phyloP scores from a whole-genome alignment of 2,329 filamentous ascomycete species.

The Talaromyces pinophilus region DNA sequence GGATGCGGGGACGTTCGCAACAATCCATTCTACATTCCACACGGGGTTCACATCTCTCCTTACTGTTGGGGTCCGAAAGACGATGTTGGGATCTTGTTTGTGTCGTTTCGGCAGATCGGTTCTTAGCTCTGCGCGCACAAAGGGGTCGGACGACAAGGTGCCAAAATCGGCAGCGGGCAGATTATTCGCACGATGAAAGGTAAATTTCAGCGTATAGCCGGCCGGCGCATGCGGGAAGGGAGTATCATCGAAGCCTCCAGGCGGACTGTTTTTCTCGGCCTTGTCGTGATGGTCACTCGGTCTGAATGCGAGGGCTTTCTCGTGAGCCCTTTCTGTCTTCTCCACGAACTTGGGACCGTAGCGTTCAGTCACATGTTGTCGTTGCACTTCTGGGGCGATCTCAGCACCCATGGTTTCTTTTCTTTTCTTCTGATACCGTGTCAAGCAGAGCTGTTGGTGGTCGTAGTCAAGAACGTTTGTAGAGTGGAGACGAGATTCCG shows the following conservation, averaged over 20 bases:
- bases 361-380: constrained; percentile 34
- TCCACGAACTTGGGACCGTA: constrained; percentile 42
- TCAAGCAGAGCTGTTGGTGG: neutral
- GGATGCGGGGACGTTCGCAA: constrained; percentile 78
- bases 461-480: neutral
- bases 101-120: constrained; percentile 72
- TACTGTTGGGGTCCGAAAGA: constrained; percentile 74
- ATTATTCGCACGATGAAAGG: constrained; percentile 76
- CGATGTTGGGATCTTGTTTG: constrained; percentile 78
- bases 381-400: constrained; percentile 26
- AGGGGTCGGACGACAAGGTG: constrained; percentile 80
- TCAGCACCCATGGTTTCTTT: constrained; percentile 14
- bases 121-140: constrained; percentile 72
- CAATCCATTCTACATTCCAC: constrained; percentile 85
- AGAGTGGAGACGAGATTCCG: neutral
- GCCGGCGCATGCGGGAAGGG: constrained; percentile 72
- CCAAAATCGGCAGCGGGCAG: constrained; percentile 80
- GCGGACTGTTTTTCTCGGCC: constrained; percentile 49
- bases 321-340: constrained; percentile 41
- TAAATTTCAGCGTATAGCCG: constrained; percentile 83
- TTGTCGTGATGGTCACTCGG: constrained; percentile 22
- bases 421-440: neutral
- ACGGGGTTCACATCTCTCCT: constrained; percentile 70
- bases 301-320: constrained; percentile 34
- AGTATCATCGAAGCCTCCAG: constrained; percentile 78